Evolutionary conservation across 2,329 filamentous ascomycete species (phyloP).

Genomic region (Fusarium globosum): DNA sequence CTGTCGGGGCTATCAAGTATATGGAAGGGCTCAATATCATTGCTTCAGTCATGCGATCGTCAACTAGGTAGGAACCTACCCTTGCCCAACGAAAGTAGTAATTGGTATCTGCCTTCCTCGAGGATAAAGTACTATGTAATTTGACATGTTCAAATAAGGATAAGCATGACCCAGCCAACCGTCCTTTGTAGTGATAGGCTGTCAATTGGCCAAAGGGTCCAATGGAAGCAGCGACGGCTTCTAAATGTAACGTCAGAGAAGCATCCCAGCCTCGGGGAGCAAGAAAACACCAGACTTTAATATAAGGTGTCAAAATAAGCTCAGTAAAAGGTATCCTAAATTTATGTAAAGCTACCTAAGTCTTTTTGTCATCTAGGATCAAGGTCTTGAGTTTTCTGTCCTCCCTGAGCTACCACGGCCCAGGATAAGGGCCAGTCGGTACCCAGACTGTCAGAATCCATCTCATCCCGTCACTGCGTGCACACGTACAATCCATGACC

Average conservation of each 20-base stretch:
- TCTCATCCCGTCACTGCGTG: not conserved
- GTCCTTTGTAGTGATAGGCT: conserved; percentile 33
- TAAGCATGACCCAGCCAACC: conserved; percentile 28
- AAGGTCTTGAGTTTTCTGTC: too few relatives aligned
- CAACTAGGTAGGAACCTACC: not conserved
- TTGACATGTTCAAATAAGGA: conserved; percentile 29
- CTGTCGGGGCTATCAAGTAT: not conserved
- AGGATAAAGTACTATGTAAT: conserved; percentile 29
- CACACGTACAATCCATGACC: conserved; percentile 11
- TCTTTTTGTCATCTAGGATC: too few relatives aligned
- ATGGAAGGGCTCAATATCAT: conserved; percentile 28
- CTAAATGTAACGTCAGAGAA: conserved; percentile 39
- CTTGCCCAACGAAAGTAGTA: not conserved
- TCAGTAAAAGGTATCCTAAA: too few relatives aligned
- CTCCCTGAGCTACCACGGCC: not conserved
- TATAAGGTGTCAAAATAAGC: too few relatives aligned
- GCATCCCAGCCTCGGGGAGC: conserved; percentile 1
- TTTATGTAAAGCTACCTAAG: too few relatives aligned
- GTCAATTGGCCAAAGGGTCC: conserved; percentile 22
- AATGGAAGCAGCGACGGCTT: conserved; percentile 28
- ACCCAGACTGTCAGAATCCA: not conserved
- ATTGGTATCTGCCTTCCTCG: conserved; percentile 5
- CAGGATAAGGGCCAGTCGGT: not conserved
- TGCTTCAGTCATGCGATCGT: conserved; percentile 32
- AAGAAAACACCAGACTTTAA: too few relatives aligned